Evolutionary conservation across 2,329 filamentous ascomycete species (phyloP), one percentile per base, ranked within the genome.

Genomic region (Fonsecaea monophora): DNA sequence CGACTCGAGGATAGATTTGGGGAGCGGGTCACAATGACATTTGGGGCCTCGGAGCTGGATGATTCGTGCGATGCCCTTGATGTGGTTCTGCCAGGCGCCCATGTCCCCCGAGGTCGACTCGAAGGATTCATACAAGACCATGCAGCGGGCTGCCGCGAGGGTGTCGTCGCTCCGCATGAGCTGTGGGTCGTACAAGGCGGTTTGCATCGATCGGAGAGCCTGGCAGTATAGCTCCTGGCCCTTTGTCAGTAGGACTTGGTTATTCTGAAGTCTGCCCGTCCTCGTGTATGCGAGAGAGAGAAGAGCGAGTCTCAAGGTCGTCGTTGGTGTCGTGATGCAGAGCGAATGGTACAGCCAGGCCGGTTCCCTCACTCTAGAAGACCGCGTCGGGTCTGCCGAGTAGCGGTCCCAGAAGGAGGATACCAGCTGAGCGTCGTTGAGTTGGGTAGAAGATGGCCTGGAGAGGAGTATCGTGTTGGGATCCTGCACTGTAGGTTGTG

Each of bases 21-120:
- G 21, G 4, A 67, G n/a, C 12, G 61, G 55, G 10, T 42, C 45
- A 12, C 42, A 30, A 25, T 57, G 57, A 5, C 21, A 21, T 9
- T 34, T 25, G 3, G 61, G 60, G 10, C 65, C 60, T n/a, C 65
- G 65, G 15, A 67, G 25, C 13, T 67, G 34, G 3, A 67, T 48
- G 25, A 67, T 61, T 18, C 61, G 61, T 4, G 48, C 56, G 2
- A 67, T 64, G 2, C 65, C 65, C 8, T 34, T 25, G 34, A 64
- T 57, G 18, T 67, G 65, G 50, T 58, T 67, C 21, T 64, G 38
- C 65, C 65, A 67, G 4, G 59, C 57, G 9, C 32, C 61, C 65
- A 64, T 64, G 30, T 53, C 59, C 25, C 38, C 61, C 13, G 65
- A 64, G 5, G 65, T 67, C 13, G 60, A 60, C 21, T 67, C 61